Evolutionary conservation across 306 rosid species (phyloP).

Genomic region (Prosopis cineraria): DNA sequence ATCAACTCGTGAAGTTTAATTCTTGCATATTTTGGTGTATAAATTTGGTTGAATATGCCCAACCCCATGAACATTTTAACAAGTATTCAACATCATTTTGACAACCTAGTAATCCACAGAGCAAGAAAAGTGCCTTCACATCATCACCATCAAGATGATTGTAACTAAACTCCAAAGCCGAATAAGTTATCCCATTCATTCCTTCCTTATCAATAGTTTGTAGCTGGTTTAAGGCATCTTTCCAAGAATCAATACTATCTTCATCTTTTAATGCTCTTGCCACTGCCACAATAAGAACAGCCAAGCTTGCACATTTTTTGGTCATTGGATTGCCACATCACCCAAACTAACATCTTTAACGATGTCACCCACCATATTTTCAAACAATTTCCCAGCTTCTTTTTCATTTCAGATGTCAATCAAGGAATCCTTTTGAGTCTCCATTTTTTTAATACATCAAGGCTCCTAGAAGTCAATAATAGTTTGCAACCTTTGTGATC

Average conservation of each 20-base stretch:
- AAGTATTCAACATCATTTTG: neutral
- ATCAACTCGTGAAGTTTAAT: neutral
- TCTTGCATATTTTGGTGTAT: neutral
- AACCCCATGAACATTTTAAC: neutral
- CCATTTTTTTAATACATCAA: neutral
- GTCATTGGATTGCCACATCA: neutral
- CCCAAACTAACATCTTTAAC: neutral
- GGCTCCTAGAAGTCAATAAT: neutral
- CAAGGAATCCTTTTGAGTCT: neutral
- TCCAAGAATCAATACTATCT: neutral
- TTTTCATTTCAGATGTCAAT: neutral
- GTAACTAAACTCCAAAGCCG: too few relatives aligned
- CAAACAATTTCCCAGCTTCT: neutral
- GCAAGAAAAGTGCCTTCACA: neutral
- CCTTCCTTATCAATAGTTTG: neutral
- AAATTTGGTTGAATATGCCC: neutral
- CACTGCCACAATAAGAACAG: neutral
- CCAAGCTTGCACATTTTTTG: conserved; percentile 16
- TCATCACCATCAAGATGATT: neutral
- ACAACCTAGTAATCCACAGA: neutral
- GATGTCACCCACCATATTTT: neutral
- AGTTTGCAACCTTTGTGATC: conserved; percentile 16
- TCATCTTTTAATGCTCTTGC: conserved; percentile 12
- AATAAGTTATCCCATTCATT: too few relatives aligned
- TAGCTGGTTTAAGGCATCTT: neutral